Conservation (phyloP, 176 grass and related monocot species). For the Phoenix roebelenii region DNA sequence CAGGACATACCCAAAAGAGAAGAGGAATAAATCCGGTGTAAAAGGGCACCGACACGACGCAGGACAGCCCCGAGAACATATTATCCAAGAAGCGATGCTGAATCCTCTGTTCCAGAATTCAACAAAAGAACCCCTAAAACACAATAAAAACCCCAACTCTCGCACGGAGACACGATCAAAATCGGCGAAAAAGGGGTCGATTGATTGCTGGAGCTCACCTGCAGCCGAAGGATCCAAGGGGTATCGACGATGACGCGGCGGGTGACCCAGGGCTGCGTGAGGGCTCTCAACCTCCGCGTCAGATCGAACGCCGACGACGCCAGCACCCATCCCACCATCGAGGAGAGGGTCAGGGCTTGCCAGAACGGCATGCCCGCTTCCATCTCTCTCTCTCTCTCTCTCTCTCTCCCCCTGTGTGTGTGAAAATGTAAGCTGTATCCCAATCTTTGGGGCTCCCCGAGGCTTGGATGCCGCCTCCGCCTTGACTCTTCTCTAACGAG, state of each 20-base stretch:
- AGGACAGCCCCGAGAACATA: conserved; percentile 77
- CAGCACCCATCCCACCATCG: conserved; percentile 62
- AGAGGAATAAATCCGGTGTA: conserved; percentile 95
- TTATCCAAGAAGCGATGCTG: conserved; percentile 62
- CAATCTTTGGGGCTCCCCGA: too few species aligned
- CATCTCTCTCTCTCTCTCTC: conserved; percentile 27
- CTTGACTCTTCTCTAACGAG: too few species aligned
- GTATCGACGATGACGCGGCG: conserved; percentile 63
- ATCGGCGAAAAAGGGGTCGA: too few species aligned
- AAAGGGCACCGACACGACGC: conserved; percentile 87
- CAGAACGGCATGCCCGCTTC: conserved; percentile 55
- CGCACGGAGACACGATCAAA: too few species aligned
- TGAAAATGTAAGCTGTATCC: too few species aligned
- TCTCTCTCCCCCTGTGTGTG: conserved; percentile 7
- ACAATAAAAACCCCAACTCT: conserved; percentile 1
- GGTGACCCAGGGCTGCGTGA: conserved; percentile 56
- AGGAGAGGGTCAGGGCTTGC: conserved; percentile 63
- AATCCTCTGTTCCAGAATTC: conserved; percentile 44
- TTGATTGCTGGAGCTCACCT: conserved; percentile 26
- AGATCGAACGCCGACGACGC: conserved; percentile 69
- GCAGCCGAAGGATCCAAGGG: conserved; percentile 47
- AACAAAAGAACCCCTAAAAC: conserved; percentile 14
- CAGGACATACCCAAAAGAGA: conserved; percentile 81
- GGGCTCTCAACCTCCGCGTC: conserved; percentile 47
- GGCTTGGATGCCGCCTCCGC: too few species aligned